Base-by-base conservation (phyloP, 345 rosid genomes). In the Abelmoschus esculentus region DNA sequence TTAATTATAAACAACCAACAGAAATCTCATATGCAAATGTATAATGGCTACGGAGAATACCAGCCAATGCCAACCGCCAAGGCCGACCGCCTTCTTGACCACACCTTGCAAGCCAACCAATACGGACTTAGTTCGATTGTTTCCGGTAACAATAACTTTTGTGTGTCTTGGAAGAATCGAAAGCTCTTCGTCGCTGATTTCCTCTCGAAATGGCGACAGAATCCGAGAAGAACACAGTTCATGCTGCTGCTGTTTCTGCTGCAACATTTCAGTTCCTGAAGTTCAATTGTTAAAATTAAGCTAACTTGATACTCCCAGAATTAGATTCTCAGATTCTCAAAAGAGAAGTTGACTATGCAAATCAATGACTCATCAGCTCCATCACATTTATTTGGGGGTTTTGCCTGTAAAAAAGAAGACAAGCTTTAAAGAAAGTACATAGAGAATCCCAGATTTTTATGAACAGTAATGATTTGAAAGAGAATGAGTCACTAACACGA, bases 31-130 rank as follows among this genome's bases (percentile, higher is more conserved):
- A 65, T 26, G 34, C 38, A 26, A 61, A 54, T 17, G 2, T 54
- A 7, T 18, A 54, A 54, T 54, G 17, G 49, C 12, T 52, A 52
- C 11, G 34, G 46, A 10, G n/a, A 57, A 54, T 68, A 93, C 98
- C 84, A 93, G 97, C 98, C 98, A 93, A 85, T 93, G 97, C 98
- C 98, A 93, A 13, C 97, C 98, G 59, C 98, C 98, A 34, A 89
- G 93, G 47, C 97, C 98, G 54, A 92, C 96, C 67, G 98, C 98
- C 85, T 92, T 92, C 81, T 93, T 90, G 63, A 93, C 97, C 17
- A 93, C 97, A 29, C 98, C 98, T 69, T 83, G 89, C 67, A 93
- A 93, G 67, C 98, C 98, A 15, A 93, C 96, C 53, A 93, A 90
- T 62, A 93, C 98, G 61, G 97, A 93, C 76, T 93, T 93, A 7